Evolutionary conservation across 2,329 filamentous ascomycete species (phyloP), one percentile per base, ranked within the genome.

Genomic region (Colletotrichum noveboracense): DNA sequence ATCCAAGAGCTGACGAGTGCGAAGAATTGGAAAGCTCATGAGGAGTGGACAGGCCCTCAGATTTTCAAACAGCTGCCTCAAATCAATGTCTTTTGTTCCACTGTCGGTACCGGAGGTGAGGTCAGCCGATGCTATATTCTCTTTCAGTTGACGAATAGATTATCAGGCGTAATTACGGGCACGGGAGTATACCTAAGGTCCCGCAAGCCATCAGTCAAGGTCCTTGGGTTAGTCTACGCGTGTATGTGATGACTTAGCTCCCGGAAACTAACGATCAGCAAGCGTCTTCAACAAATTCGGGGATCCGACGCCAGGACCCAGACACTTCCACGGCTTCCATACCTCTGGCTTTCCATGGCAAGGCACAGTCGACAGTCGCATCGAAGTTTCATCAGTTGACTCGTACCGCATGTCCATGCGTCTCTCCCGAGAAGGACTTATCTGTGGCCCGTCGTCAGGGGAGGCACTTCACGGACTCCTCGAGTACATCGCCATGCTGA

Each of bases 1-100:
- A 8, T n/a, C 16, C 2, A 9, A 13, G 12, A 1, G 16, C 67
- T 71, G 24, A 71, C 48, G 3, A 16, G 3, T 5, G 5, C 21
- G 83, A 34, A 71, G 78, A 81, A 60, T 34, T 78, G 26, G 76
- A 77, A 30, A 71, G 61, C 73, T 76, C 70, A 75, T 77, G 38
- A 69, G 75, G 24, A 75, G 28, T 76, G 62, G 77, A 78, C 80
- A 56, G 75, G 80, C 26, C 78, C 64, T 14, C 69, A 75, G 5
- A 64, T 75, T 9, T 32, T 71, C 13, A 38, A 6, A 3, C 73
- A 75, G 16, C 38, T 75, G 8, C 73, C 73, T 16, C 61, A 75
- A 1, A 68, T 75, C 52, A 75, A 64, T 3, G 4, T 75, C 2
- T 72, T 75, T 52, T 75, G 68, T 14, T 56, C 73, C 3, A 72